phyloP scores from a whole-genome alignment of 805 yeast genomes.

The Gaillardinia entomophila region DNA sequence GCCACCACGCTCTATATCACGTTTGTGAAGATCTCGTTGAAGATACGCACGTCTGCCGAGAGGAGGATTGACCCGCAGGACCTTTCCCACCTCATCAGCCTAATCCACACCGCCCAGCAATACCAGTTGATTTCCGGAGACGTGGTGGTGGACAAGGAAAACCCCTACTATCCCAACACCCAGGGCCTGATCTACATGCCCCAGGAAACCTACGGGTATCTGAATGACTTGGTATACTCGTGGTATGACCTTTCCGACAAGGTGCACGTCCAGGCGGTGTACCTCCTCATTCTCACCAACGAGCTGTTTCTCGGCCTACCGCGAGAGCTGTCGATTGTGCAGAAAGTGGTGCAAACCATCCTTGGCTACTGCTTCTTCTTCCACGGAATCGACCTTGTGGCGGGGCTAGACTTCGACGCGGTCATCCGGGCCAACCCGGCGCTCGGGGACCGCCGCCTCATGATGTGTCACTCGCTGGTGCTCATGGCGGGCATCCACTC shows the following conservation, averaged over 20 bases:
- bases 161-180: conserved; percentile 10
- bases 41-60: not conserved
- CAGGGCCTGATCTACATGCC: conserved; percentile 8
- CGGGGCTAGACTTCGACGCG: not conserved
- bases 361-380: conserved; percentile 11
- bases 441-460: conserved; percentile 7
- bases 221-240: conserved; percentile 7
- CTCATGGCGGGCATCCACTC: conserved; percentile 10
- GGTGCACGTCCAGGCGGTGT: conserved; percentile 15
- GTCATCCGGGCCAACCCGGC: conserved; percentile 1
- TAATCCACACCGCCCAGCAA: conserved; percentile 2
- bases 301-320: conserved; percentile 7
- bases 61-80: not conserved
- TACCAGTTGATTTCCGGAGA: conserved; percentile 6
- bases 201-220: conserved; percentile 2
- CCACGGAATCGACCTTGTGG: conserved; percentile 6
- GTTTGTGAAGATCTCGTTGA: not conserved
- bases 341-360: conserved; percentile 9
- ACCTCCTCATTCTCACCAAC: conserved; percentile 16
- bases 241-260: conserved; percentile 20
- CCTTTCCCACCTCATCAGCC: not conserved
- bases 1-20: not conserved
- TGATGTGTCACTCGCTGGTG: conserved; percentile 10
- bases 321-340: conserved; percentile 5
- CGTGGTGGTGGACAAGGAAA: conserved; percentile 6